Evolutionary conservation across 1,284 basidiomycete genomes (phyloP), one percentile per base, ranked within the genome.

Genomic region (Pseudozyma sp.): DNA sequence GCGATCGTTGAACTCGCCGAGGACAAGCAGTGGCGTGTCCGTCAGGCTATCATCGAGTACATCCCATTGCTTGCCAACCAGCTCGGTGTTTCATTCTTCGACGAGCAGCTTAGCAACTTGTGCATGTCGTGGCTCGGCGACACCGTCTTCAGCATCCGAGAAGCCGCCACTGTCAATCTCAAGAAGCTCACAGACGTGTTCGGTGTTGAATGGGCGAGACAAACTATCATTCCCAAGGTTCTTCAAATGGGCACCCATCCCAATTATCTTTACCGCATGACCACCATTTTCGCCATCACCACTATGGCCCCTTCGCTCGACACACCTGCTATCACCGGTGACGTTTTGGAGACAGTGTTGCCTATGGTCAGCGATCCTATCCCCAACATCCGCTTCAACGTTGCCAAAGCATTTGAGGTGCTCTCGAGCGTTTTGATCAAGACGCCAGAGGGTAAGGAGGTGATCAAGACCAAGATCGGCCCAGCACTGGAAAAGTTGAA

Each of bases 121-220:
- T 99, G 97, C 89, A 97, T 99, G 95, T 94, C 93, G 18, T 99
- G 97, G 97, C 87, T 99, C 69, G 96, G 96, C 25, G 97, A 99
- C 86, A 97, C 94, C 38, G 97, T 99, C 38, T 99, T 92, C 87
- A 95, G 93, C 85, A 99, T 99, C 84, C 91, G 97, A 50, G 97
- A 99, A 86, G 93, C 96, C 14, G 97, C 97, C 1, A 99, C 95
- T 0, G 90, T 95, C 85, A 99, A 99, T 86, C 88, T 99, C 79
- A 95, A 94, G 88, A 97, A 97, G 86, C 87, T 99, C 79, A 97
- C 96, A 5, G 97, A 99, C 80, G 97, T 98, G 8, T 99, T 99
- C 83, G 97, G 97, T 48, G 94, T 98, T 21, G 95, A 97, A 16
- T 99, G 97, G 97, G 95, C 97, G 40, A 92, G 91, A 85, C 88